Percentiles rank a stretch among this genome's conserved stretches.
These are phyloP conservation scores for Cerrena zonata DNA, from an alignment of 1,284 basidiomycete genomes.

Conservation along the genomic window DNA sequence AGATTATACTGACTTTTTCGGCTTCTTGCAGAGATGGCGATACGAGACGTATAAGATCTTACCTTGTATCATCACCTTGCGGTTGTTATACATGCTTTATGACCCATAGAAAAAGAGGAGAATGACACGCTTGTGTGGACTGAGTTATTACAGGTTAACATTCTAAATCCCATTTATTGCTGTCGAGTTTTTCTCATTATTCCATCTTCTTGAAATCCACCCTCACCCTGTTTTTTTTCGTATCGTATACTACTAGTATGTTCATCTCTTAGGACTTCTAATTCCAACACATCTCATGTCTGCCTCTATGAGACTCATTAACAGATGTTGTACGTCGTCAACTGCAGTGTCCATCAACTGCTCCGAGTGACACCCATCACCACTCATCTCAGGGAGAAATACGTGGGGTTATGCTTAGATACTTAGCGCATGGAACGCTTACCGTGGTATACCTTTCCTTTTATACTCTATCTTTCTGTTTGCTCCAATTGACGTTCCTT, in stretches of 20 bases:
- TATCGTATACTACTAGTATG: neutral
- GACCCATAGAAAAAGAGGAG: neutral
- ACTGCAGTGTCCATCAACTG: too few species aligned
- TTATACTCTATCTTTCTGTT: too few species aligned
- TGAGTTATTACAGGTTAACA: neutral
- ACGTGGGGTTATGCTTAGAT: too few species aligned
- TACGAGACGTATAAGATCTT: conserved; percentile 35
- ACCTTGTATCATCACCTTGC: neutral
- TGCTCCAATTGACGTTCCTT: too few species aligned
- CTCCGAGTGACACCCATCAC: too few species aligned
- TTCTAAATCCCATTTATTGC: neutral
- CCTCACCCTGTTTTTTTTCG: neutral
- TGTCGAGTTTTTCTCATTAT: too few species aligned
- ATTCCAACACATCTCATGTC: neutral
- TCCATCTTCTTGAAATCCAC: too few species aligned
- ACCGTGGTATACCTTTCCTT: too few species aligned
- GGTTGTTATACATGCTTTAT: neutral
- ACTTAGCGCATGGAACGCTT: neutral
- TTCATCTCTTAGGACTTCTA: neutral
- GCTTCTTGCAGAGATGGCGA: conserved; percentile 55
- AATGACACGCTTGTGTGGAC: too few species aligned
- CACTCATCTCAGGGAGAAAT: too few species aligned
- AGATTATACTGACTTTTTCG: conserved; percentile 3
- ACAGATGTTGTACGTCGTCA: too few species aligned
- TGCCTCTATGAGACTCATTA: too few species aligned